These are phyloP conservation scores for Viola pubescens DNA, from an alignment of 441 rosid genomes.

Conservation along the genomic window DNA sequence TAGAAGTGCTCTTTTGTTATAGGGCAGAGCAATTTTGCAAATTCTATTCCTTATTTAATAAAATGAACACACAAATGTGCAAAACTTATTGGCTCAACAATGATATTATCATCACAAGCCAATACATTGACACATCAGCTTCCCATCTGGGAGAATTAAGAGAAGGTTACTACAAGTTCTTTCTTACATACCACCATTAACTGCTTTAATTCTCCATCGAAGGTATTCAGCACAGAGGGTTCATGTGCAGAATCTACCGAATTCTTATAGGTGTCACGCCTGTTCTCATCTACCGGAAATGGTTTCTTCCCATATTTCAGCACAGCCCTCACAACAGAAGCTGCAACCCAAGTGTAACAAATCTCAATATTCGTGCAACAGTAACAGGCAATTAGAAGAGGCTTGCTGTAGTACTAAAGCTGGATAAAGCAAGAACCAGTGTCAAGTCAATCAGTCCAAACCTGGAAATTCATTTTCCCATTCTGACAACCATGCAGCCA, in stretches of 20 bases:
- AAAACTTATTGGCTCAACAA: too few species aligned
- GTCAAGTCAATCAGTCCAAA: constrained; percentile 1
- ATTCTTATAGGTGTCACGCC: constrained; percentile 52
- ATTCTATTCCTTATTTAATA: too few species aligned
- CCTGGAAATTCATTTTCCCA: constrained; percentile 87
- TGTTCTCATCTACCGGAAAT: constrained; percentile 54
- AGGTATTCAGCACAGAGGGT: constrained; percentile 29
- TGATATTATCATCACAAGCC: neutral
- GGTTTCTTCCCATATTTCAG: constrained; percentile 67
- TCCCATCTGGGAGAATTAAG: neutral
- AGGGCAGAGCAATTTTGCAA: too few species aligned
- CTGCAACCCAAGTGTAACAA: constrained; percentile 32
- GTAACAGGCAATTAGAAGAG: neutral
- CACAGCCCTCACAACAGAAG: constrained; percentile 68
- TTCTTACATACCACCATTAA: constrained; percentile 45
- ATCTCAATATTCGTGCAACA: constrained; percentile 2
- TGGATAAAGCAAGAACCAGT: neutral
- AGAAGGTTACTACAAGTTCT: neutral
- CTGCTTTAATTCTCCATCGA: constrained; percentile 57
- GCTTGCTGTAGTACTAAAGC: neutral
- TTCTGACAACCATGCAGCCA: constrained; percentile 42
- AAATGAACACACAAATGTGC: too few species aligned
- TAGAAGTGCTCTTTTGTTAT: too few species aligned
- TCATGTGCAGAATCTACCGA: constrained; percentile 32
- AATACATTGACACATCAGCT: neutral